Conservation (phyloP, 106 monocot species). For the Allium sativum region DNA sequence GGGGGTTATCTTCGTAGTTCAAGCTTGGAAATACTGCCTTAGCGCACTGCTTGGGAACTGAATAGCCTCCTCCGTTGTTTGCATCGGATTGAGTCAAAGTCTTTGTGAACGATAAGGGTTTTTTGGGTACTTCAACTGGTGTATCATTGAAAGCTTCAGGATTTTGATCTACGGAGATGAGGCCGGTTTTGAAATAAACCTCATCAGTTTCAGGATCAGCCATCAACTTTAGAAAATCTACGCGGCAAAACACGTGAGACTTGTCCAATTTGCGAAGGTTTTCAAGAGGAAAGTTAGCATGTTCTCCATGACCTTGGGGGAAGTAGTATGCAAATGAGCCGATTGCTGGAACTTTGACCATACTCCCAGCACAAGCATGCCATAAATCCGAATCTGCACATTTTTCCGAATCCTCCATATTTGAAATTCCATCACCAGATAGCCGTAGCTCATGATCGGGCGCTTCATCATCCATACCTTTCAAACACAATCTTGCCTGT, state of each 20-base stretch:
- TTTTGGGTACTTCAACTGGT: constrained; percentile 2
- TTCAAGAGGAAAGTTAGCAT: constrained; percentile 14
- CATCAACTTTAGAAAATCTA: constrained; percentile 27
- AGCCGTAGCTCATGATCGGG: too few species aligned
- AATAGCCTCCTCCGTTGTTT: constrained; percentile 52
- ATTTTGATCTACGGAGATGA: constrained; percentile 9
- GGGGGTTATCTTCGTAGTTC: constrained; percentile 49
- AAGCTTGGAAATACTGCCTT: constrained; percentile 52
- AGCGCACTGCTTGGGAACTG: constrained; percentile 48
- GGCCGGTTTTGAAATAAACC: constrained; percentile 33
- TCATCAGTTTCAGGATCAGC: constrained; percentile 46
- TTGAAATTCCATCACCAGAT: too few species aligned
- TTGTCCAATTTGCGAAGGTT: constrained; percentile 12
- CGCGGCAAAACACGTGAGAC: constrained; percentile 24
- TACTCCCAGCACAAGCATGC: constrained; percentile 57
- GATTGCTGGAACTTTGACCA: constrained; percentile 42
- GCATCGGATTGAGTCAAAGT: constrained; percentile 57
- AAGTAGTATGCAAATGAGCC: constrained; percentile 46
- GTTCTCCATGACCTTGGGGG: constrained; percentile 51
- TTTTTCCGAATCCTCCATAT: constrained; percentile 17
- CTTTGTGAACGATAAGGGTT: constrained; percentile 45
- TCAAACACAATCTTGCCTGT: too few species aligned
- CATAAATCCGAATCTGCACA: constrained; percentile 48
- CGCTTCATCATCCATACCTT: too few species aligned
- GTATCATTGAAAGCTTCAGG: constrained; percentile 6